A percentile compares a stretch with the other conserved stretches of the same genome.
phyloP scores from a whole-genome alignment of 768 basidiomycete species.

The Pleurotus salmoneostramineus region DNA sequence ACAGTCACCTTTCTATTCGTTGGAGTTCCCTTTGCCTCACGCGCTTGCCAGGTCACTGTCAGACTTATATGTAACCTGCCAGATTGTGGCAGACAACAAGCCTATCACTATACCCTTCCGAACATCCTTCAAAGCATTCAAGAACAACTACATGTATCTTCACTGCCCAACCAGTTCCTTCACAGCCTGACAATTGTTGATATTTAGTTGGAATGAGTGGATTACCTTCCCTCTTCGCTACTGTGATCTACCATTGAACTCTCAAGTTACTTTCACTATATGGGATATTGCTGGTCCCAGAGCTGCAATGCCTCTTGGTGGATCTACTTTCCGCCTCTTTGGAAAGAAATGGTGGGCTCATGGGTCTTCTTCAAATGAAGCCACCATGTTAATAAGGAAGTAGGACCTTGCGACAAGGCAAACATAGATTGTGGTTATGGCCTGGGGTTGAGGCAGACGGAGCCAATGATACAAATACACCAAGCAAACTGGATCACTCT shows the following conservation, averaged over 20 bases:
- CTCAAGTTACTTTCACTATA: conserved; percentile 90
- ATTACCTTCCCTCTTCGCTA: conserved; percentile 90
- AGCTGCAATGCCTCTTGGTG: conserved; percentile 79
- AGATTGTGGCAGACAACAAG: conserved; percentile 91
- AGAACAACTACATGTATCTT: conserved; percentile 69
- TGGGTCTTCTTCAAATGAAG: background rate
- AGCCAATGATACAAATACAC: conserved; percentile 74
- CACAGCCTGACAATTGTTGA: background rate
- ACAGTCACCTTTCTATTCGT: conserved; percentile 17
- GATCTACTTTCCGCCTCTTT: conserved; percentile 87
- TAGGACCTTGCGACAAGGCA: conserved; percentile 88
- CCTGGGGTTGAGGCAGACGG: conserved; percentile 84
- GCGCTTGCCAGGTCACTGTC: conserved; percentile 63
- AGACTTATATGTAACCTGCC: conserved; percentile 92
- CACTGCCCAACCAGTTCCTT: background rate
- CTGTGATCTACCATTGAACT: conserved; percentile 85
- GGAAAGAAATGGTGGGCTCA: conserved; percentile 81
- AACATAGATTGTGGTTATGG: conserved; percentile 87
- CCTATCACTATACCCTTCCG: conserved; percentile 89
- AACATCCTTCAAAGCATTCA: conserved; percentile 92
- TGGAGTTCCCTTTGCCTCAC: background rate
- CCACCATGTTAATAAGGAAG: background rate
- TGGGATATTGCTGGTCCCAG: conserved; percentile 93
- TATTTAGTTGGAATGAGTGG: conserved; percentile 89
- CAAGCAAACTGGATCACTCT: conserved; percentile 73